Percentiles rank a stretch among this genome's conserved stretches.
Conservation (phyloP, 805 yeast species). For the Kazachstania psychrophila region DNA sequence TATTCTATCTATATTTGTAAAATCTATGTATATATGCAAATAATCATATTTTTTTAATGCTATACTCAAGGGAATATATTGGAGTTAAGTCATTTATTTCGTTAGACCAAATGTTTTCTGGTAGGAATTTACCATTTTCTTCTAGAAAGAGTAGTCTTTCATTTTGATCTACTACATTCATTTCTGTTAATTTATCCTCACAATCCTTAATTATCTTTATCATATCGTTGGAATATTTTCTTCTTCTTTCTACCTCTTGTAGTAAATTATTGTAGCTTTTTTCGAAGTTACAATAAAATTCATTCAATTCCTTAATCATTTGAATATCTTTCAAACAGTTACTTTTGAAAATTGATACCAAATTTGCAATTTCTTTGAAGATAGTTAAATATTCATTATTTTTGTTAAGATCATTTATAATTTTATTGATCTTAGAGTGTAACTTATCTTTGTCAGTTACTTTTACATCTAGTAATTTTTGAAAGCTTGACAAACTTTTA, state of each 20-base stretch:
- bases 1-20: not conserved
- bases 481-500: slow-evolving; percentile 14
- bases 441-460: slow-evolving; percentile 14
- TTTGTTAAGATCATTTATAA: slow-evolving; percentile 19
- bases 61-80: slow-evolving; percentile 20
- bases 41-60: slow-evolving; percentile 6
- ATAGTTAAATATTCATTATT: slow-evolving; percentile 25
- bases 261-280: slow-evolving; percentile 44
- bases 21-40: not conserved
- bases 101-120: slow-evolving; percentile 44
- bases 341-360: slow-evolving; percentile 29
- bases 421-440: slow-evolving; percentile 13
- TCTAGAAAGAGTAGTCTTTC: slow-evolving; percentile 37
- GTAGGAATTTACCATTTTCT: slow-evolving; percentile 47
- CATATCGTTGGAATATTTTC: slow-evolving; percentile 34
- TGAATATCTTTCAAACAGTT: slow-evolving; percentile 22
- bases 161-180: slow-evolving; percentile 37
- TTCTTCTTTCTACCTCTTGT: slow-evolving; percentile 45
- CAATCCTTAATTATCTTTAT: slow-evolving; percentile 34
- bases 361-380: slow-evolving; percentile 23
- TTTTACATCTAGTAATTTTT: slow-evolving; percentile 27
- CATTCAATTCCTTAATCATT: slow-evolving; percentile 30
- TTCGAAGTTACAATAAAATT: slow-evolving; percentile 44
- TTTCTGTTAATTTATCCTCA: slow-evolving; percentile 30
- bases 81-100: slow-evolving; percentile 30